These are phyloP conservation scores for Herpetospermum pedunculosum DNA, from an alignment of 306 rosid species.

Conservation along the genomic window DNA sequence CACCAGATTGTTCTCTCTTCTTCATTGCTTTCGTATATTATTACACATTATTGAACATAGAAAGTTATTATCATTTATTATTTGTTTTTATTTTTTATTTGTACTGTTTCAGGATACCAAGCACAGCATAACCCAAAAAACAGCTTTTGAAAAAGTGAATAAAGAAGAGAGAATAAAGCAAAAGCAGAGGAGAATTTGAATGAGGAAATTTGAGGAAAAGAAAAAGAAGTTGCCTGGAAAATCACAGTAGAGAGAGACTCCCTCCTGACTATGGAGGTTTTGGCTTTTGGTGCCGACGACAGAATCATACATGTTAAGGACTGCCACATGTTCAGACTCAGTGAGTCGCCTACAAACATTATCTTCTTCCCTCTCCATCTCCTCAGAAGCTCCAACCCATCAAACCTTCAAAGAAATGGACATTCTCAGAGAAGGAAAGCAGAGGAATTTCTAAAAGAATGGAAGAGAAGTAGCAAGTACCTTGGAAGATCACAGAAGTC, in stretches of 20 bases:
- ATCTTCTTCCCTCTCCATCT: conserved; percentile 44
- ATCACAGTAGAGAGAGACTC: conserved; percentile 31
- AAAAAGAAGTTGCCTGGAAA: conserved; percentile 33
- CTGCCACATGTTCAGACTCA: conserved; percentile 55
- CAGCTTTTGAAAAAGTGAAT: conserved; percentile 7
- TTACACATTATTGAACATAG: conserved; percentile 59
- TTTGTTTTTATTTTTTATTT: too few species aligned
- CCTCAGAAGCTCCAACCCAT: conserved; percentile 35
- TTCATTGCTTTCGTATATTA: conserved; percentile 27
- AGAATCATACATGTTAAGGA: conserved; percentile 56
- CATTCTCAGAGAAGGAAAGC: neutral
- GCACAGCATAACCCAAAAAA: neutral
- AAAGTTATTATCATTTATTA: conserved; percentile 14
- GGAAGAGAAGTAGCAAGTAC: neutral
- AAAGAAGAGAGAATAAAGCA: neutral
- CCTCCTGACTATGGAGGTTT: conserved; percentile 25
- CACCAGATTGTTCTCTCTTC: conserved; percentile 4
- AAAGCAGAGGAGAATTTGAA: neutral
- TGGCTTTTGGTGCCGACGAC: conserved; percentile 40
- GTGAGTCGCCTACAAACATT: conserved; percentile 69
- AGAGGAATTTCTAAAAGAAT: neutral
- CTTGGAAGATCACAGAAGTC: conserved; percentile 8
- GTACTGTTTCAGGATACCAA: neutral
- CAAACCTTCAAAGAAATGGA: conserved; percentile 23
- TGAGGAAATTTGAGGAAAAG: neutral